A percentile compares a stretch with the other conserved stretches of the same genome.
Conservation (phyloP, 192 early-diverging fungal genomes). For the Borealophlyctis nickersoniae region DNA sequence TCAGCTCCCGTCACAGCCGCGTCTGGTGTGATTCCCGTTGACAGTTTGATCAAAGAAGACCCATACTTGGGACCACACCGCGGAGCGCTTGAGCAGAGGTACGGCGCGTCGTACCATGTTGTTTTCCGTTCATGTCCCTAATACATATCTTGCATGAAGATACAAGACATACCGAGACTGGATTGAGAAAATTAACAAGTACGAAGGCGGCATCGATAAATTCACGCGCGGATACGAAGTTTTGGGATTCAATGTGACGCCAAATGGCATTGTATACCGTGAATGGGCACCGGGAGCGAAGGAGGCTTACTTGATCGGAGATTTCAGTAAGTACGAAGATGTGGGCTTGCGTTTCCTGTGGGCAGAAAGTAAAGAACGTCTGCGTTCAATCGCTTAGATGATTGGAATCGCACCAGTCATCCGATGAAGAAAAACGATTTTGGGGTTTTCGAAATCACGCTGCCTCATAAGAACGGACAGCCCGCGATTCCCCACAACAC, state of each 20-base stretch:
- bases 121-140: neutral
- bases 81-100: conserved; percentile 59
- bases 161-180: conserved; percentile 43
- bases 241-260: conserved; percentile 76
- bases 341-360: neutral
- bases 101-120: neutral
- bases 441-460: conserved; percentile 76
- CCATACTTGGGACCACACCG: conserved; percentile 75
- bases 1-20: too few relatives aligned
- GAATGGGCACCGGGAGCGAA: conserved; percentile 92
- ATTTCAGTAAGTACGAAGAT: conserved; percentile 73
- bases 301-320: conserved; percentile 79
- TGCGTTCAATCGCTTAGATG: conserved; percentile 46
- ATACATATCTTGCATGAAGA: neutral
- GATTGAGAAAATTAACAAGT: conserved; percentile 62
- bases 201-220: conserved; percentile 77
- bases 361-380: conserved; percentile 1
- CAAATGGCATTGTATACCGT: conserved; percentile 70
- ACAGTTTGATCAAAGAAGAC: conserved; percentile 62
- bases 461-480: conserved; percentile 65
- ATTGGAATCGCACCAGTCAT: conserved; percentile 76
- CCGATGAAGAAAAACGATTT: conserved; percentile 75
- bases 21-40: neutral
- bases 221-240: conserved; percentile 79
- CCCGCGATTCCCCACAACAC: conserved; percentile 77